A percentile compares a stretch with the other conserved stretches of the same genome.
Evolutionary conservation across 768 basidiomycete species (phyloP).

Genomic region (Suillus brevipes): DNA sequence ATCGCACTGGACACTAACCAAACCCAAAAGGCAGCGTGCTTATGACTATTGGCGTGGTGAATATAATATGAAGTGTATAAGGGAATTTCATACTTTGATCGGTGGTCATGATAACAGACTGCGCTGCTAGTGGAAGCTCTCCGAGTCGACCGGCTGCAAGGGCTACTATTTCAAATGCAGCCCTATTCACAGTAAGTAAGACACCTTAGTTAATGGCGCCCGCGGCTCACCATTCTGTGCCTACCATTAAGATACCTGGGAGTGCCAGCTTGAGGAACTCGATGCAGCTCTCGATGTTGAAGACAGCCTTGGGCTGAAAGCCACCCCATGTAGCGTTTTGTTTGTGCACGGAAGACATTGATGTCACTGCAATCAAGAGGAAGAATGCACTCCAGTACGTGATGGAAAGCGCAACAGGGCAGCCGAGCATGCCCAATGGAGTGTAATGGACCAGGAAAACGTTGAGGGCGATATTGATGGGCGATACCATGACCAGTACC

Average conservation of each 20-base stretch:
- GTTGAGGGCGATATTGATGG: slow-evolving; percentile 64
- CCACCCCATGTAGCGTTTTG: slow-evolving; percentile 68
- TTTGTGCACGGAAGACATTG: slow-evolving; percentile 50
- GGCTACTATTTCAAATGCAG: slow-evolving; percentile 81
- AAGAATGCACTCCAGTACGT: slow-evolving; percentile 71
- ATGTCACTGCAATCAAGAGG: slow-evolving; percentile 51
- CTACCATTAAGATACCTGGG: slow-evolving; percentile 80
- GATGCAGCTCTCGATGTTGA: slow-evolving; percentile 51
- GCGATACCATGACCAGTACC: slow-evolving; percentile 61
- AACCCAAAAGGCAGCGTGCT: slow-evolving; percentile 78
- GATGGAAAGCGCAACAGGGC: slow-evolving; percentile 64
- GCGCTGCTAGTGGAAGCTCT: slow-evolving; percentile 65
- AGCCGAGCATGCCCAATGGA: slow-evolving; percentile 61
- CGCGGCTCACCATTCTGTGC: slow-evolving; percentile 67
- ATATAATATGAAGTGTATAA: neutral
- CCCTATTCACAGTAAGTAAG: slow-evolving; percentile 45
- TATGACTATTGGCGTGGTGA: slow-evolving; percentile 44
- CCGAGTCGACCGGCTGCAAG: slow-evolving; percentile 74
- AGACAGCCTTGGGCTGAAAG: slow-evolving; percentile 42
- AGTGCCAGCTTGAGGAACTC: slow-evolving; percentile 65
- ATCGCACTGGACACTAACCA: slow-evolving; percentile 31
- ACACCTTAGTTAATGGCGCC: neutral
- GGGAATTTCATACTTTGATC: slow-evolving; percentile 57
- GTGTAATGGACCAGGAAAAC: slow-evolving; percentile 65
- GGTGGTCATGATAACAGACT: slow-evolving; percentile 78